A percentile compares a stretch with the other conserved stretches of the same genome.
phyloP scores from a whole-genome alignment of 177 flowering plant genomes.

The Vitis hybrid region DNA sequence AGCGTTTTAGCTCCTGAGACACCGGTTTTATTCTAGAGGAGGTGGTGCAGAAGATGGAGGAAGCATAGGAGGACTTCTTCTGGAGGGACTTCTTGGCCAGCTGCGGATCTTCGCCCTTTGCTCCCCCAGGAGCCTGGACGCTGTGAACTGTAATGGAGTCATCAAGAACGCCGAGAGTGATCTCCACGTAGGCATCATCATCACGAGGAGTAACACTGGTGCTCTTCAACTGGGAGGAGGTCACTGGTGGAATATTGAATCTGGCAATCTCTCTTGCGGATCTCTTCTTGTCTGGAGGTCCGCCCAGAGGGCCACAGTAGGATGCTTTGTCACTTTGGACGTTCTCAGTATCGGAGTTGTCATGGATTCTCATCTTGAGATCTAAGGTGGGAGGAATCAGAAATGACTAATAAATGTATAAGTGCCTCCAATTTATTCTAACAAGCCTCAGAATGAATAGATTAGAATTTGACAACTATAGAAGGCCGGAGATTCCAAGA shows the following conservation, averaged over 20 bases:
- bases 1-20: slow-evolving; percentile 21
- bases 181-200: slow-evolving; percentile 53
- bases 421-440: no score
- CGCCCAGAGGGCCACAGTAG: slow-evolving; percentile 47
- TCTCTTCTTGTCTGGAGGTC: slow-evolving; percentile 41
- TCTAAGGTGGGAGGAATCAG: no score
- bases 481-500: no score
- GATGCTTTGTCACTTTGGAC: slow-evolving; percentile 26
- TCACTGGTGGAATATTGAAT: slow-evolving; percentile 31
- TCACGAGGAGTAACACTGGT: background rate
- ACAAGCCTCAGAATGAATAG: no score
- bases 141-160: slow-evolving; percentile 66
- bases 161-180: slow-evolving; percentile 57
- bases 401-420: no score
- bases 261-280: slow-evolving; percentile 43
- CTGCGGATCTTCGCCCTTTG: slow-evolving; percentile 50
- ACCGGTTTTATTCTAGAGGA: slow-evolving; percentile 31
- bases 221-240: slow-evolving; percentile 1
- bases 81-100: slow-evolving; percentile 38
- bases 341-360: slow-evolving; percentile 49
- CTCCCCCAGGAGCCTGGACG: slow-evolving; percentile 42
- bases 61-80: slow-evolving; percentile 43
- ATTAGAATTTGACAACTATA: no score
- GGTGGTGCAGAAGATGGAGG: slow-evolving; percentile 45
- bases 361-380: background rate